Evolutionary conservation across 2,329 filamentous ascomycete genomes (phyloP), one percentile per base, ranked within the genome.

Genomic region (Penicillium italicum): DNA sequence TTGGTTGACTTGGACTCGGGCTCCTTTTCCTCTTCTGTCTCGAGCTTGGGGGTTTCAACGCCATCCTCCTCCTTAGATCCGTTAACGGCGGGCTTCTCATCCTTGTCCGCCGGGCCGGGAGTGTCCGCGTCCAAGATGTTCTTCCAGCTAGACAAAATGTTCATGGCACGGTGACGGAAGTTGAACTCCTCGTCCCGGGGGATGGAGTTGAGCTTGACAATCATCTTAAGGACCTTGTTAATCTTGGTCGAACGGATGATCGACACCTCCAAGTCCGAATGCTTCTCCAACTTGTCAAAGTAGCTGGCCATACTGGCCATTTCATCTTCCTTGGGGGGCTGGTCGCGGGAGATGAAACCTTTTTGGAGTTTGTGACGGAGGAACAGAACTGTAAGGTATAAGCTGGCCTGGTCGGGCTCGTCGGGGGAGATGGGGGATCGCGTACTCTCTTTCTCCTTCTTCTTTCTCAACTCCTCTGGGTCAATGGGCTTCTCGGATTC

Each of bases 151-250:
- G 87, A 85, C n/a, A 97, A 79, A 45, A 99, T 81, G 6, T 82
- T 80, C 62, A 89, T 82, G 34, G 91, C 92, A 49, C 94, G 88
- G 62, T 86, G 80, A 78, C 94, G 95, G 83, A 99, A 97, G 53
- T 89, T 79, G 74, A 88, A 95, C 63, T 96, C 89, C 34, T 92
- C 89, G 62, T 99, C 94, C 58, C 87, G 87, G 5, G 92, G 92
- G 64, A 99, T 96, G 4, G 82, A 82, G 41, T 87, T 83, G 9
- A 99, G 80, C 79, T 96, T 97, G 67, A 97, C 79, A 63, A 99
- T 94, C 5, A 88, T 91, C 78, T 95, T 96, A 55, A 99, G 82
- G 11, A 99, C 93, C 79, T 99, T 99, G 84, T 97, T 93, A 75
- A 99, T 97, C 82, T 97, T 99, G 59, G 94, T 99, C 14, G 79